Evolutionary conservation across 2,329 filamentous ascomycete genomes (phyloP).

Genomic region (Aspergillus bombycis): DNA sequence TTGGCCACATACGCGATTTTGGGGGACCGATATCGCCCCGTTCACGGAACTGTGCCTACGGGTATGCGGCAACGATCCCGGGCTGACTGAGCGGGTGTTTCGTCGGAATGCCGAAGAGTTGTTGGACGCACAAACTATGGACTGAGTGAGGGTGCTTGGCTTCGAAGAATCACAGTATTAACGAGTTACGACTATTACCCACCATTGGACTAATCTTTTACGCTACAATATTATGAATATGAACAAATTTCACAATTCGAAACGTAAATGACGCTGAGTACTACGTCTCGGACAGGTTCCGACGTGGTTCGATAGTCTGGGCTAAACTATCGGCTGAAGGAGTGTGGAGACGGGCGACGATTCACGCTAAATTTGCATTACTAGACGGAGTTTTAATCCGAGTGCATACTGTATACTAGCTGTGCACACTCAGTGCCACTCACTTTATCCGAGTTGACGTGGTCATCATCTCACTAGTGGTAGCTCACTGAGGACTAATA

Average conservation of each 20-base stretch:
- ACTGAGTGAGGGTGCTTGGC: not conserved
- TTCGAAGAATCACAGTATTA: not conserved
- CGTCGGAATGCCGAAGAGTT: constrained; percentile 59
- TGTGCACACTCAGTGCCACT: no score
- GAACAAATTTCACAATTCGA: not conserved
- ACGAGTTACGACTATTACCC: not conserved
- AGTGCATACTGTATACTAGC: not conserved
- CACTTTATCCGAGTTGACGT: not conserved
- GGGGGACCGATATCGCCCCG: constrained; percentile 58
- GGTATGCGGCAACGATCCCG: constrained; percentile 53
- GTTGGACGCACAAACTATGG: constrained; percentile 24
- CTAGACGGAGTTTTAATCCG: not conserved
- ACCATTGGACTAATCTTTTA: not conserved
- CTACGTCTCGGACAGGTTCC: not conserved
- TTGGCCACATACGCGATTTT: constrained; percentile 67
- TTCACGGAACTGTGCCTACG: constrained; percentile 59
- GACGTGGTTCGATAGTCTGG: not conserved
- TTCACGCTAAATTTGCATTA: not conserved
- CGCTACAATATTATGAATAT: not conserved
- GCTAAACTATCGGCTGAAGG: not conserved
- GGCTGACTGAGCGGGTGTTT: constrained; percentile 56
- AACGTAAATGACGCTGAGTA: not conserved
- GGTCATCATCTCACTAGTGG: not conserved
- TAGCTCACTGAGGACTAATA: not conserved
- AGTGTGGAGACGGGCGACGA: constrained; percentile 13